Conservation (phyloP, 2,329 filamentous ascomycete species). For the Phialophora verrucosa region DNA sequence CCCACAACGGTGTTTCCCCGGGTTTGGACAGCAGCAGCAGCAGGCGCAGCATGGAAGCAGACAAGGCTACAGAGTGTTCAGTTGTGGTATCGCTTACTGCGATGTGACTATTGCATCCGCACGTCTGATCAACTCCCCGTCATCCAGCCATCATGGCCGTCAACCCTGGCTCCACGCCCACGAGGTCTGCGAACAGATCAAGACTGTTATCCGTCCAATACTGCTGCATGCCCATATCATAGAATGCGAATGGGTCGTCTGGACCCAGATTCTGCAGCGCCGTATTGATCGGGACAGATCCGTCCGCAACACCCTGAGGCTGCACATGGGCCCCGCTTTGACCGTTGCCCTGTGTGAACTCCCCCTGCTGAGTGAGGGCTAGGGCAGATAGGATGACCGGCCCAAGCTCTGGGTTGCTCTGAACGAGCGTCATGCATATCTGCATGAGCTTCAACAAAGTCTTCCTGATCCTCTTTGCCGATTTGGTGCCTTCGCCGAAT, state of each 20-base stretch:
- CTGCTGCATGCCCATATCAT: slow-evolving; percentile 31
- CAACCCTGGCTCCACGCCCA: slow-evolving; percentile 28
- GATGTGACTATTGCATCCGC: background rate
- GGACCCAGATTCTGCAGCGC: slow-evolving; percentile 57
- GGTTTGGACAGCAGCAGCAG: background rate
- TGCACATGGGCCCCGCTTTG: slow-evolving; percentile 14
- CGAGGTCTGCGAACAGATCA: slow-evolving; percentile 34
- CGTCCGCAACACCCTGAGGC: slow-evolving; percentile 3
- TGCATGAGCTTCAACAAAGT: slow-evolving; percentile 33
- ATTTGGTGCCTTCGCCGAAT: slow-evolving; percentile 32
- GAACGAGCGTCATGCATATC: slow-evolving; percentile 34
- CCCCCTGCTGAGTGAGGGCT: slow-evolving; percentile 22
- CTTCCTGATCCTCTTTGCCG: slow-evolving; percentile 30
- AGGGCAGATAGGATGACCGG: slow-evolving; percentile 26
- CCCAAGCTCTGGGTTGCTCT: slow-evolving; percentile 28
- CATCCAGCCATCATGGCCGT: slow-evolving; percentile 32
- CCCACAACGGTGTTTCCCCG: background rate
- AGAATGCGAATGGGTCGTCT: slow-evolving; percentile 39
- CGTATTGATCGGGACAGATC: slow-evolving; percentile 44
- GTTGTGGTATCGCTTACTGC: background rate
- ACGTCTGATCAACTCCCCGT: background rate
- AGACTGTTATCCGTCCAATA: slow-evolving; percentile 34
- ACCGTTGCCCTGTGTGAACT: slow-evolving; percentile 10
- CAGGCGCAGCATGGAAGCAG: background rate
- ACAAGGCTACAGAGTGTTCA: background rate